phyloP scores from a whole-genome alignment of 805 yeast genomes.

The Jamesozyma hellenica region DNA sequence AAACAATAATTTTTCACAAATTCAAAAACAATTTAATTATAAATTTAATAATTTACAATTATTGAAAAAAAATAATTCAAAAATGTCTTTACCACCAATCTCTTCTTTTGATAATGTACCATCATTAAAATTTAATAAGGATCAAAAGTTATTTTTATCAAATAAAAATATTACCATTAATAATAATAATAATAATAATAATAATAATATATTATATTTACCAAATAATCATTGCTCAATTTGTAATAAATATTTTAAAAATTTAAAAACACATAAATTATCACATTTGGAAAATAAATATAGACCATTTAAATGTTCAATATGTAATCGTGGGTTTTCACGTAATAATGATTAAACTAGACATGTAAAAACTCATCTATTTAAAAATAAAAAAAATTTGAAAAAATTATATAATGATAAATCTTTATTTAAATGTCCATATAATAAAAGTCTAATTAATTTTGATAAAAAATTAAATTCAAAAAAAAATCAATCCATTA shows the following conservation, averaged over 20 bases:
- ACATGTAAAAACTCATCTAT: constrained; percentile 65
- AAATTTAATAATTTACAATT: too few species aligned
- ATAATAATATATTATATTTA: background rate
- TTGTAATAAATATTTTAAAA: constrained; percentile 59
- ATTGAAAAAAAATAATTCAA: too few species aligned
- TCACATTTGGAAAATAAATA: constrained; percentile 63
- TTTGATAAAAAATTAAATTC: constrained; percentile 26
- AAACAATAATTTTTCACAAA: too few species aligned
- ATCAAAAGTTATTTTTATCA: too few species aligned
- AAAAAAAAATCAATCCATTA: too few species aligned
- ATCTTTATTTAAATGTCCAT: constrained; percentile 63
- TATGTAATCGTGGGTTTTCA: constrained; percentile 78
- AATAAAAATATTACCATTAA: too few species aligned
- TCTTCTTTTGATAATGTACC: constrained; percentile 25
- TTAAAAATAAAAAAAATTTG: too few species aligned
- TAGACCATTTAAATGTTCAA: constrained; percentile 68
- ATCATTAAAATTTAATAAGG: constrained; percentile 22
- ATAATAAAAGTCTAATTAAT: constrained; percentile 27
- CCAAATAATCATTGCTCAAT: constrained; percentile 66
- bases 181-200: background rate
- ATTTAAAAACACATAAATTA: constrained; percentile 73
- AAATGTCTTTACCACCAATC: constrained; percentile 25
- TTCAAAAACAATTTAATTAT: too few species aligned
- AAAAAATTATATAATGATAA: constrained; percentile 9
- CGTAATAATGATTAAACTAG: constrained; percentile 79